Percentiles rank a stretch among this genome's conserved stretches.
phyloP scores from a whole-genome alignment of 306 rosid species.

The Malus sylvestris region DNA sequence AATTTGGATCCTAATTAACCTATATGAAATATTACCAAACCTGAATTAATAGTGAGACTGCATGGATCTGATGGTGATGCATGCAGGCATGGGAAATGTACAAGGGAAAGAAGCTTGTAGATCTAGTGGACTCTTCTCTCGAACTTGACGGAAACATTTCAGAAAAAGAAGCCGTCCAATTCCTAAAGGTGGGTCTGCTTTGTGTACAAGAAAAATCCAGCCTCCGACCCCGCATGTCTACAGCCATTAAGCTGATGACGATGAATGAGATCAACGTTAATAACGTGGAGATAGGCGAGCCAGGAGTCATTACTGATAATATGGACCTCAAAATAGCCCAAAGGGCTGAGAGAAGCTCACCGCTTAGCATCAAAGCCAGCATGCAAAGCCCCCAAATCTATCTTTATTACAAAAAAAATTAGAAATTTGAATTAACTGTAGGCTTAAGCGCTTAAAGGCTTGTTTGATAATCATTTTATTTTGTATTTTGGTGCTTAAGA shows the following conservation, averaged over 20 bases:
- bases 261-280: constrained; percentile 1
- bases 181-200: constrained; percentile 18
- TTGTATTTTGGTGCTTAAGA: too few species aligned
- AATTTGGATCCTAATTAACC: neutral
- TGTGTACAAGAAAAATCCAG: constrained; percentile 27
- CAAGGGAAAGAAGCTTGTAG: constrained; percentile 10
- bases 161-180: constrained; percentile 20
- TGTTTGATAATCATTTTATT: neutral
- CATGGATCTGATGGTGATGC: neutral
- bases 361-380: neutral
- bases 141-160: constrained; percentile 2
- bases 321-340: constrained; percentile 18
- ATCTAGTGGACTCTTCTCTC: constrained; percentile 17
- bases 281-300: constrained; percentile 6
- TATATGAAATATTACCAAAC: neutral
- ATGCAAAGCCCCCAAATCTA: neutral
- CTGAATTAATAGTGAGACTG: neutral
- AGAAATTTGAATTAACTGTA: neutral
- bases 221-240: constrained; percentile 23
- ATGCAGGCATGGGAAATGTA: constrained; percentile 32
- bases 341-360: neutral
- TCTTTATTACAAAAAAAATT: neutral
- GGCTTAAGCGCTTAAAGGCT: too few species aligned
- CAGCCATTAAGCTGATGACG: constrained; percentile 16
- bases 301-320: constrained; percentile 8